Conservation (phyloP, 768 basidiomycete genomes). For the Terana coerulea region DNA sequence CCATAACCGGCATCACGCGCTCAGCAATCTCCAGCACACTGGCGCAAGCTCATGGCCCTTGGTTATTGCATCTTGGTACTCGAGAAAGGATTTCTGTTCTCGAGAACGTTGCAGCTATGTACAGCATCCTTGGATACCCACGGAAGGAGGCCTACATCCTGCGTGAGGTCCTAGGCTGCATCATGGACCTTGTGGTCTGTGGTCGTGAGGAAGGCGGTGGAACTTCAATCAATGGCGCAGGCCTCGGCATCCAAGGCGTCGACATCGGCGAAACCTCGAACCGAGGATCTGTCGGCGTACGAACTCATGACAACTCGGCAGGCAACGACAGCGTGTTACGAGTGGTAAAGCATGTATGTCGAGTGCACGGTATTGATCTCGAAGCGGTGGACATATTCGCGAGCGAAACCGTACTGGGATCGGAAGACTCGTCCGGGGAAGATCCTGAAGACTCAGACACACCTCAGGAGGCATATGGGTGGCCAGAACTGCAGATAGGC, state of each 20-base stretch:
- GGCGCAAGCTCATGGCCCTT: slow-evolving; percentile 81
- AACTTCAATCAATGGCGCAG: slow-evolving; percentile 39
- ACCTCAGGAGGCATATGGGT: slow-evolving; percentile 63
- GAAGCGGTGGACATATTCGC: slow-evolving; percentile 53
- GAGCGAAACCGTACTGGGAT: background rate
- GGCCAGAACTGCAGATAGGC: slow-evolving; percentile 93
- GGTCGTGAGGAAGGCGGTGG: slow-evolving; percentile 68
- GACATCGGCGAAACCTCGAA: slow-evolving; percentile 28
- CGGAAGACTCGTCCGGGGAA: slow-evolving; percentile 25
- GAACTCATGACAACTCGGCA: slow-evolving; percentile 67
- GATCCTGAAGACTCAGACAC: slow-evolving; percentile 37
- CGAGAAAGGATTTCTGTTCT: slow-evolving; percentile 71
- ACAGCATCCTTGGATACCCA: slow-evolving; percentile 75
- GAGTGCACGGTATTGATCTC: slow-evolving; percentile 78
- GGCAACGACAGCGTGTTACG: slow-evolving; percentile 82
- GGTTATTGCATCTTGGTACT: slow-evolving; percentile 76
- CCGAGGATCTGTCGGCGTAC: slow-evolving; percentile 61
- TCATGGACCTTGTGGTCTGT: slow-evolving; percentile 84
- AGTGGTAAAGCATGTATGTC: slow-evolving; percentile 71
- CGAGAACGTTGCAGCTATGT: slow-evolving; percentile 69
- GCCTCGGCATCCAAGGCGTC: slow-evolving; percentile 46
- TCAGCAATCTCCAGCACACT: slow-evolving; percentile 60
- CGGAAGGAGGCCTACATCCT: slow-evolving; percentile 87
- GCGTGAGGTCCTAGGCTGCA: slow-evolving; percentile 79
- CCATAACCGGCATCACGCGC: slow-evolving; percentile 67